A percentile compares a stretch with the other conserved stretches of the same genome.
phyloP scores from a whole-genome alignment of 257 asterid species.

The Solanum clarkiae region DNA sequence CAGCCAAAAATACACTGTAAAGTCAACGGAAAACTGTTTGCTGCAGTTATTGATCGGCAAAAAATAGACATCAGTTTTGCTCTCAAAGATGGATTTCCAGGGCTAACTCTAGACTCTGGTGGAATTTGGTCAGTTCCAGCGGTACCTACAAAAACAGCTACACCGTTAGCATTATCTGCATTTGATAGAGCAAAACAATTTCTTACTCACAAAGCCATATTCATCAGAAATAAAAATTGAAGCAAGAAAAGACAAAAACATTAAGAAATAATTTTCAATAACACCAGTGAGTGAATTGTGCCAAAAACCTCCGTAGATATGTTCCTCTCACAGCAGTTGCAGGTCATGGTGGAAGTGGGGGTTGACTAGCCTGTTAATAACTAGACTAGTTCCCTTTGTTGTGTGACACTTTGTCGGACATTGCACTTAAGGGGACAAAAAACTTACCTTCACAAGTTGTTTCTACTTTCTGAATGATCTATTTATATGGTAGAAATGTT shows the following conservation, averaged over 20 bases:
- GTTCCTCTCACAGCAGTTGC: neutral
- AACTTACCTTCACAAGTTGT: neutral
- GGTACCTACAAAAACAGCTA: constrained; percentile 44
- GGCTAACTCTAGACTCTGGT: constrained; percentile 58
- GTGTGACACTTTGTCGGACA: neutral
- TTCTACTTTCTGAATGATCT: neutral
- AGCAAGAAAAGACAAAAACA: neutral
- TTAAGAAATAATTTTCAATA: neutral
- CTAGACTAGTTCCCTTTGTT: neutral
- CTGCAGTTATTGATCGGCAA: constrained; percentile 86
- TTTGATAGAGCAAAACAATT: neutral
- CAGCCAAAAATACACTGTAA: constrained; percentile 94
- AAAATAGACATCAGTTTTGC: constrained; percentile 70
- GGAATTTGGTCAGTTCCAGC: constrained; percentile 42
- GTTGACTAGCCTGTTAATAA: neutral
- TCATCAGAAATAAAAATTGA: neutral
- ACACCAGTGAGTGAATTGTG: neutral
- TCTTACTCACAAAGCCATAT: neutral
- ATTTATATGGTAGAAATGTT: neutral
- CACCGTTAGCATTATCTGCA: neutral
- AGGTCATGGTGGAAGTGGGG: neutral
- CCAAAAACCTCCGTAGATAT: neutral
- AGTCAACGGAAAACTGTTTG: constrained; percentile 87
- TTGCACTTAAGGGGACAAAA: neutral
- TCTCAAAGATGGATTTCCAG: constrained; percentile 61